These are phyloP conservation scores for Verticillium klebahnii DNA, from an alignment of 2,329 filamentous ascomycete genomes.

Conservation along the genomic window DNA sequence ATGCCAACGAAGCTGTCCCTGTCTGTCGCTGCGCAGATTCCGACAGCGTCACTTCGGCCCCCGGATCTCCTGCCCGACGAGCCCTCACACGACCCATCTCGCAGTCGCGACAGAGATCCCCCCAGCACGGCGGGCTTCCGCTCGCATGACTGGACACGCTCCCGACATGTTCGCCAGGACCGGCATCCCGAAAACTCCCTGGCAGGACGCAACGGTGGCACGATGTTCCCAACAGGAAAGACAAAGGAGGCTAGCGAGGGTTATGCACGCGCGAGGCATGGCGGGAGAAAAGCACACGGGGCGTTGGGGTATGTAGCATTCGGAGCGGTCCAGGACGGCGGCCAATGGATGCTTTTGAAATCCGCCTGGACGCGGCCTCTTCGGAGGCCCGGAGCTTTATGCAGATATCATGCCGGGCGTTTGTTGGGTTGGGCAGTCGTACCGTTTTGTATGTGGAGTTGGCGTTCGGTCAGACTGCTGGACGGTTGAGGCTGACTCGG, in stretches of 20 bases:
- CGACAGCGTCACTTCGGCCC: not conserved
- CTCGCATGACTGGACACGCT: not conserved
- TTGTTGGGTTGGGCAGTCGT: not conserved
- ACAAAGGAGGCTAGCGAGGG: not conserved
- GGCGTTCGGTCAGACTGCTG: too few species aligned
- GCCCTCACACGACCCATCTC: not conserved
- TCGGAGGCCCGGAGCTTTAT: not conserved
- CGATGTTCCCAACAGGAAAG: not conserved
- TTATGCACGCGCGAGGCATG: not conserved
- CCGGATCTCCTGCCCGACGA: not conserved
- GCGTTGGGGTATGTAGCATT: not conserved
- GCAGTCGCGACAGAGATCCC: not conserved
- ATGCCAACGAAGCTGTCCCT: too few species aligned
- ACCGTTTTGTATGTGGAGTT: too few species aligned
- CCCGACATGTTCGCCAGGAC: not conserved
- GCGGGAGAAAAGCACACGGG: not conserved
- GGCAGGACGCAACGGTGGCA: not conserved
- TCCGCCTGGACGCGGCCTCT: not conserved
- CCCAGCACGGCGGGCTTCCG: not conserved
- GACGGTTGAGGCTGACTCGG: too few species aligned
- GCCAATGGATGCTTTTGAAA: not conserved
- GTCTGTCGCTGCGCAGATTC: too few species aligned
- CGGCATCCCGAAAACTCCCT: not conserved
- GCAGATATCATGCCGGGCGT: not conserved
- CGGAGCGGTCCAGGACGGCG: not conserved